Conservation (phyloP, 768 basidiomycete species). For the Mycena rebaudengoi region DNA sequence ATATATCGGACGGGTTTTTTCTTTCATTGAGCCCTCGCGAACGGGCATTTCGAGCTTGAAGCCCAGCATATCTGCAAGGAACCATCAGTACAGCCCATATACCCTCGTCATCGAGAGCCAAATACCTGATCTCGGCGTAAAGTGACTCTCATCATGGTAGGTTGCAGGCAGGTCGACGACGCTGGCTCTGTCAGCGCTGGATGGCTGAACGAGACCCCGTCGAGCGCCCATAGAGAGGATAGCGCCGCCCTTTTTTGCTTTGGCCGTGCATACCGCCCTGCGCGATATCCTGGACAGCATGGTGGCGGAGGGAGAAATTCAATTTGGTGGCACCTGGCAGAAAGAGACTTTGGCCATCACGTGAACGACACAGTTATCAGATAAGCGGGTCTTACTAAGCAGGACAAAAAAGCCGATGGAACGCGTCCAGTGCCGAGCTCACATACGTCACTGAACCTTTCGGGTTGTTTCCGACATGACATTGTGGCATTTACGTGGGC, state of each 20-base stretch:
- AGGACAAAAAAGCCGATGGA: too few species aligned
- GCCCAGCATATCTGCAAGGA: constrained; percentile 81
- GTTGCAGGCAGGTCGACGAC: constrained; percentile 83
- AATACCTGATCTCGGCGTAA: constrained; percentile 75
- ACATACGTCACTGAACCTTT: too few species aligned
- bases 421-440: too few species aligned
- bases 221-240: constrained; percentile 42
- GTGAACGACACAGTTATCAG: background rate
- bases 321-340: constrained; percentile 21
- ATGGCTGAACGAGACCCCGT: constrained; percentile 81
- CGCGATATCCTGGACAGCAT: constrained; percentile 70
- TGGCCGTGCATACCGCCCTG: constrained; percentile 45
- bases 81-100: constrained; percentile 9
- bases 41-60: constrained; percentile 79
- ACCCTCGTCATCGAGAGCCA: background rate
- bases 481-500: too few species aligned
- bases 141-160: constrained; percentile 73
- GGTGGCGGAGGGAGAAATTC: constrained; percentile 26
- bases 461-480: too few species aligned
- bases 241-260: constrained; percentile 32
- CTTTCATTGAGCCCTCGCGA: constrained; percentile 63
- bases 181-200: constrained; percentile 82
- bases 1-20: constrained; percentile 89
- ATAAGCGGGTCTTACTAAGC: too few species aligned
- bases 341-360: constrained; percentile 3